phyloP scores from a whole-genome alignment of 2,329 filamentous ascomycete species.

The Chaetomium strumarium region DNA sequence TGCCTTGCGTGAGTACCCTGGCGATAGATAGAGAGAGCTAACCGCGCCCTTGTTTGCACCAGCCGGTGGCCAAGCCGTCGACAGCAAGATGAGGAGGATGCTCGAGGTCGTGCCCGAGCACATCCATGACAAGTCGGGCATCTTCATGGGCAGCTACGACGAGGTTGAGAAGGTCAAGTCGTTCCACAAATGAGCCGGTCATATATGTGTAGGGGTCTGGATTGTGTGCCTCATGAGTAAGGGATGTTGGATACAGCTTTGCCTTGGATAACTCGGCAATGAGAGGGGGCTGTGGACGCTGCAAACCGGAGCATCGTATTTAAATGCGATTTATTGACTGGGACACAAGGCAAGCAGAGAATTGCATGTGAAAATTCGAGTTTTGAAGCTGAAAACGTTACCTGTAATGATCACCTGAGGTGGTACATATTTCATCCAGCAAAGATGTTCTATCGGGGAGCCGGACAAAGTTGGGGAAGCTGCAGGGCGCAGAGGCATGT shows the following conservation, averaged over 20 bases:
- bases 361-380: neutral
- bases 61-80: slow-evolving; percentile 88
- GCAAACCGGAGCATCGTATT: neutral
- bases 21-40: neutral
- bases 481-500: slow-evolving; percentile 9
- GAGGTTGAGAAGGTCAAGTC: slow-evolving; percentile 94
- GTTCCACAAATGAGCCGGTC: slow-evolving; percentile 53
- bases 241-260: neutral
- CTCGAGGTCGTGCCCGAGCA: slow-evolving; percentile 80
- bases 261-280: neutral
- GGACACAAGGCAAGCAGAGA: neutral
- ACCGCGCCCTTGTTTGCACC: slow-evolving; percentile 10
- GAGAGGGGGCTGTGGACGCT: neutral
- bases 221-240: neutral
- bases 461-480: too few species aligned
- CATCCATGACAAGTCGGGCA: slow-evolving; percentile 93
- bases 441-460: neutral
- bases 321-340: neutral
- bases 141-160: slow-evolving; percentile 91
- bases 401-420: too few species aligned
- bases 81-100: slow-evolving; percentile 89
- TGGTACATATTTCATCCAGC: too few species aligned
- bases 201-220: neutral
- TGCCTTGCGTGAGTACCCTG: neutral
- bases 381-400: too few species aligned